A percentile compares a stretch with the other conserved stretches of the same genome.
These are phyloP conservation scores for Pachyrhizus erosus DNA, from an alignment of 306 rosid genomes.

Conservation along the genomic window DNA sequence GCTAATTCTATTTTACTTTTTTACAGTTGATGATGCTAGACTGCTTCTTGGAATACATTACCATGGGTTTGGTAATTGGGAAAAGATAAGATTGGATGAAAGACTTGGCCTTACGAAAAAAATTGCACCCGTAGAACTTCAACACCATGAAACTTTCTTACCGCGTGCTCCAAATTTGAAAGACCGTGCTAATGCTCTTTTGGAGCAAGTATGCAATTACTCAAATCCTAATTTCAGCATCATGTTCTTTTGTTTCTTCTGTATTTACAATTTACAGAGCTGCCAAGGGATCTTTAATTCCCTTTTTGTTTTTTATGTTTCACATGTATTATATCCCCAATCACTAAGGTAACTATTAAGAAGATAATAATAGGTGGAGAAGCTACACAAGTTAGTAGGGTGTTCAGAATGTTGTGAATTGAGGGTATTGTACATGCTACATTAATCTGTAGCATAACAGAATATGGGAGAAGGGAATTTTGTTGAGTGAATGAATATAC, in stretches of 20 bases:
- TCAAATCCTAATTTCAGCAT: slow-evolving; percentile 23
- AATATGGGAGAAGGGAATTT: slow-evolving; percentile 7
- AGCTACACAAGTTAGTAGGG: slow-evolving; percentile 1
- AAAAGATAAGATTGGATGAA: slow-evolving; percentile 90
- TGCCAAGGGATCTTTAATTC: neutral
- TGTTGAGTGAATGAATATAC: neutral
- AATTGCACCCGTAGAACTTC: slow-evolving; percentile 98
- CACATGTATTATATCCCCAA: neutral
- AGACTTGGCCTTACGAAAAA: slow-evolving; percentile 91
- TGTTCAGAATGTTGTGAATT: neutral
- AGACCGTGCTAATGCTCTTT: slow-evolving; percentile 97
- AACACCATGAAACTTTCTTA: slow-evolving; percentile 97
- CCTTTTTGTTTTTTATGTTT: neutral
- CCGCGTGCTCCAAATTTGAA: slow-evolving; percentile 99
- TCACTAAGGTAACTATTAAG: slow-evolving; percentile 20
- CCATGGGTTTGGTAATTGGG: slow-evolving; percentile 99
- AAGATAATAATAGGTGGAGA: neutral
- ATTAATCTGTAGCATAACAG: no score
- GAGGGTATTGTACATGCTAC: neutral
- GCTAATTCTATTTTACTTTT: slow-evolving; percentile 39
- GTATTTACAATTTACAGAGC: neutral
- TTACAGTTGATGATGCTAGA: slow-evolving; percentile 97
- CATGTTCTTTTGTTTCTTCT: slow-evolving; percentile 3
- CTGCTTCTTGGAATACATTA: slow-evolving; percentile 92
- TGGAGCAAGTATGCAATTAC: slow-evolving; percentile 80